Conservation (phyloP, 768 basidiomycete species). For the Psilocybe sp. region DNA sequence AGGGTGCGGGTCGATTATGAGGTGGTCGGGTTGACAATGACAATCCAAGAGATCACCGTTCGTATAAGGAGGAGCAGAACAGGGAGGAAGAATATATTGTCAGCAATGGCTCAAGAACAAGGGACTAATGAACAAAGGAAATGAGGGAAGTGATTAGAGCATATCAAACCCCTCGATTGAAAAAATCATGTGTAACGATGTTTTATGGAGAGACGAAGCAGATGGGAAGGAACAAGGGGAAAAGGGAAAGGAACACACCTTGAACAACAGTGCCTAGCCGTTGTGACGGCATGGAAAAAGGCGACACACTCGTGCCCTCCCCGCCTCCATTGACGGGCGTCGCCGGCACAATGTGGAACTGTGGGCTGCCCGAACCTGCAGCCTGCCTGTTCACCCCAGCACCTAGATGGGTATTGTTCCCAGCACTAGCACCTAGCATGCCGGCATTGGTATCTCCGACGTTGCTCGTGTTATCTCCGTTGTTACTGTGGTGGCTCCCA, state of each 20-base stretch:
- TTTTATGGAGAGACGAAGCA: background rate
- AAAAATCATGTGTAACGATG: background rate
- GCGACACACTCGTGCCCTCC: slow-evolving; percentile 36
- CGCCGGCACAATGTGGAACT: slow-evolving; percentile 78
- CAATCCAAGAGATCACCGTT: too few species aligned
- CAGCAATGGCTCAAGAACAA: too few species aligned
- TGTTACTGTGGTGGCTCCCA: background rate
- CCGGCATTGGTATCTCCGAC: slow-evolving; percentile 49
- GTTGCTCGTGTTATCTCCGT: background rate
- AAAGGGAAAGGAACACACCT: slow-evolving; percentile 37
- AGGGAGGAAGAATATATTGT: too few species aligned
- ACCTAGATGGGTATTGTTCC: slow-evolving; percentile 20
- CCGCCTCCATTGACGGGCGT: slow-evolving; percentile 73
- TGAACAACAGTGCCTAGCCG: slow-evolving; percentile 45
- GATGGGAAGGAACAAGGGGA: slow-evolving; percentile 5
- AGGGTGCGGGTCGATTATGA: too few species aligned
- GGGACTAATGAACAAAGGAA: too few species aligned
- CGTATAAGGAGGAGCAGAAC: too few species aligned
- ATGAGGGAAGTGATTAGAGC: too few species aligned
- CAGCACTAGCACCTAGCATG: slow-evolving; percentile 28
- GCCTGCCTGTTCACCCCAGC: slow-evolving; percentile 15
- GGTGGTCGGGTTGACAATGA: too few species aligned
- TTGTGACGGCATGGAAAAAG: slow-evolving; percentile 41
- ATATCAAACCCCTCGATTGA: background rate
- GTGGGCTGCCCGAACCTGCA: slow-evolving; percentile 36